Evolutionary conservation across 371 early-diverging fungal genomes (phyloP).

Genomic region (Ordospora pajunii): DNA sequence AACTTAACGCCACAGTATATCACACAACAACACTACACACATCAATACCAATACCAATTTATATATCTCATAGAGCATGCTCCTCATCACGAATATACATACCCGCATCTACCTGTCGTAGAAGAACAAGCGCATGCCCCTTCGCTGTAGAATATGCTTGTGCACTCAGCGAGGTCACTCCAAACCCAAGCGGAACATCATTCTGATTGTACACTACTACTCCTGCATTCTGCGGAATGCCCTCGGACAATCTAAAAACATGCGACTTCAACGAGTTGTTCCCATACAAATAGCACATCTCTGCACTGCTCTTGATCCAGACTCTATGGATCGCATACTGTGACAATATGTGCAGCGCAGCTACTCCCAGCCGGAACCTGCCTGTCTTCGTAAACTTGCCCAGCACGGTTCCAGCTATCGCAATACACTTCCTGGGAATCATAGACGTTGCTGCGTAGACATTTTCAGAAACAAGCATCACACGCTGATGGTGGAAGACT

Average conservation of each 20-base stretch:
- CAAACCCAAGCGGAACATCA: conserved; percentile 91
- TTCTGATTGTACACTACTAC: conserved; percentile 83
- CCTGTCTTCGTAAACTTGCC: conserved; percentile 94
- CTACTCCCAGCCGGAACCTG: conserved; percentile 85
- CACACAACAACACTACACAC: no score
- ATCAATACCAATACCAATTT: background rate
- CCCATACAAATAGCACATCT: conserved; percentile 96
- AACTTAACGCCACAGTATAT: no score
- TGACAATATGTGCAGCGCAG: conserved; percentile 76
- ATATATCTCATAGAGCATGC: conserved; percentile 13
- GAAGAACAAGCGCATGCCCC: conserved; percentile 82
- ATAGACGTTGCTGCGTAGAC: conserved; percentile 41
- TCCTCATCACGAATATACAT: conserved; percentile 68
- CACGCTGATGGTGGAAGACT: conserved; percentile 45
- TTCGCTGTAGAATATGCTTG: conserved; percentile 76
- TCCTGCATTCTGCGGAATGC: conserved; percentile 89
- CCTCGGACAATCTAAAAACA: conserved; percentile 82
- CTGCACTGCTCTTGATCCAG: conserved; percentile 94
- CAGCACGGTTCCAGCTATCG: conserved; percentile 82
- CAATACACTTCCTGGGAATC: conserved; percentile 66
- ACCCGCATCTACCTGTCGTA: conserved; percentile 94
- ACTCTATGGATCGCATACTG: conserved; percentile 87
- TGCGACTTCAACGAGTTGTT: conserved; percentile 96
- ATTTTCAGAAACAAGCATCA: conserved; percentile 44
- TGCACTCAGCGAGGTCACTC: conserved; percentile 82